Conservation (phyloP, 768 basidiomycete genomes). For the Boletellus sp. region DNA sequence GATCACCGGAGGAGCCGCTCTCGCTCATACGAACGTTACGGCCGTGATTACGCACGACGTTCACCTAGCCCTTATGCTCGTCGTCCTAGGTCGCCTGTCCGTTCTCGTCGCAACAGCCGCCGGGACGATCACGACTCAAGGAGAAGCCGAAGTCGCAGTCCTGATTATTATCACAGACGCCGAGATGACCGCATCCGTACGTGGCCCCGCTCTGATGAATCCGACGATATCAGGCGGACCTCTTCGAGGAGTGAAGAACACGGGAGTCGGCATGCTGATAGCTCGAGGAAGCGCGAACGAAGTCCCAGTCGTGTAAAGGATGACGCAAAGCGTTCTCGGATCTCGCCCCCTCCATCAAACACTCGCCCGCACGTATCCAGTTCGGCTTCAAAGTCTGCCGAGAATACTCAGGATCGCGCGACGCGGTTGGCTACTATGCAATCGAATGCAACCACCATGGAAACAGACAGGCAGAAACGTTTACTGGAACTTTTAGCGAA, state of each 20-base stretch:
- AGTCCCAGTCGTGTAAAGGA: conserved; percentile 33
- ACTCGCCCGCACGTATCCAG: conserved; percentile 18
- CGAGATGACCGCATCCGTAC: conserved; percentile 29
- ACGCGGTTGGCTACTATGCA: conserved; percentile 92
- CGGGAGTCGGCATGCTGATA: conserved; percentile 23
- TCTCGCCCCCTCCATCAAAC: conserved; percentile 35
- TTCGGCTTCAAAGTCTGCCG: conserved; percentile 12
- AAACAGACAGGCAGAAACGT: conserved; percentile 66
- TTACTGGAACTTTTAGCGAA: conserved; percentile 64
- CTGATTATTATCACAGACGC: conserved; percentile 16
- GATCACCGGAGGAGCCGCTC: conserved; percentile 28
- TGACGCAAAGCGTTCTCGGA: conserved; percentile 49
- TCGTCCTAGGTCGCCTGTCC: conserved; percentile 47
- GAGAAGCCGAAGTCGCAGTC: conserved; percentile 31
- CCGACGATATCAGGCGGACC: conserved; percentile 39
- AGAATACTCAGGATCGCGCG: conserved; percentile 54
- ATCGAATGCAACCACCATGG: conserved; percentile 62
- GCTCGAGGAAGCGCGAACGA: conserved; percentile 38
- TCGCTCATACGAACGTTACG: conserved; percentile 29
- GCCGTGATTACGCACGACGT: conserved; percentile 29
- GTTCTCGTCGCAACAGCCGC: conserved; percentile 19
- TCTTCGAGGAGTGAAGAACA: conserved; percentile 27
- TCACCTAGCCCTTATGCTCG: conserved; percentile 46
- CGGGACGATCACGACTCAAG: conserved; percentile 22
- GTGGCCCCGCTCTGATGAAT: conserved; percentile 53